Evolutionary conservation across 2,329 filamentous ascomycete species (phyloP).

Genomic region (Fusarium mundagurra): DNA sequence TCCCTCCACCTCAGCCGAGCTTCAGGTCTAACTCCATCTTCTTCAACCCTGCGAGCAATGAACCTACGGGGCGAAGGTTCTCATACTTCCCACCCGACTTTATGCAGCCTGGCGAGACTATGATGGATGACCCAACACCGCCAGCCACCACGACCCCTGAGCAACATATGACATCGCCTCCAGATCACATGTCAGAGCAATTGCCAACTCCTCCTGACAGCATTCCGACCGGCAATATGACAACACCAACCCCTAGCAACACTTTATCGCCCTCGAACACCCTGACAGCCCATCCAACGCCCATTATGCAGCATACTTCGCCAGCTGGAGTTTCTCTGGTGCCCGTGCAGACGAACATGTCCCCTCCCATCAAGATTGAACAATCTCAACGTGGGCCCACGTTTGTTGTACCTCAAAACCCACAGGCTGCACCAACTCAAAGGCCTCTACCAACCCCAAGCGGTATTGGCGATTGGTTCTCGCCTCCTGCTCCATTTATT

Average conservation of each 20-base stretch:
- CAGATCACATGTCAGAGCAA: constrained; percentile 47
- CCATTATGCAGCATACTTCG: constrained; percentile 44
- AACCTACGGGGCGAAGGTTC: constrained; percentile 65
- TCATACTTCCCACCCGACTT: constrained; percentile 72
- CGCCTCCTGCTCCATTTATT: constrained; percentile 61
- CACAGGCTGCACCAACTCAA: constrained; percentile 52
- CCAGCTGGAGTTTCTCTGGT: constrained; percentile 36
- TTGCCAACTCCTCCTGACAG: constrained; percentile 59
- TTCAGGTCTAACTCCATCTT: constrained; percentile 76
- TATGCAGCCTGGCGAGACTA: constrained; percentile 46
- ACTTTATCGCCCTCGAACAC: constrained; percentile 52
- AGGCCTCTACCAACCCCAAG: constrained; percentile 55
- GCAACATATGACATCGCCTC: constrained; percentile 43
- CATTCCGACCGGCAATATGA: constrained; percentile 44
- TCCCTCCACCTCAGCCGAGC: constrained; percentile 58
- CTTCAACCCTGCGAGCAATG: constrained; percentile 64
- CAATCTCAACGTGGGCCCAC: constrained; percentile 43
- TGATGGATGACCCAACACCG: constrained; percentile 49
- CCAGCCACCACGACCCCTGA: constrained; percentile 45
- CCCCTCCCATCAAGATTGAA: constrained; percentile 45
- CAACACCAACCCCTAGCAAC: constrained; percentile 45
- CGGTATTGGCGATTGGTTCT: constrained; percentile 63
- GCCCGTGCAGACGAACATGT: constrained; percentile 45
- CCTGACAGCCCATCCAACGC: constrained; percentile 46
- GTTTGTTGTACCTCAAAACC: constrained; percentile 54